Conservation (phyloP, 768 basidiomycete species). For the Fomitopsis serialis region DNA sequence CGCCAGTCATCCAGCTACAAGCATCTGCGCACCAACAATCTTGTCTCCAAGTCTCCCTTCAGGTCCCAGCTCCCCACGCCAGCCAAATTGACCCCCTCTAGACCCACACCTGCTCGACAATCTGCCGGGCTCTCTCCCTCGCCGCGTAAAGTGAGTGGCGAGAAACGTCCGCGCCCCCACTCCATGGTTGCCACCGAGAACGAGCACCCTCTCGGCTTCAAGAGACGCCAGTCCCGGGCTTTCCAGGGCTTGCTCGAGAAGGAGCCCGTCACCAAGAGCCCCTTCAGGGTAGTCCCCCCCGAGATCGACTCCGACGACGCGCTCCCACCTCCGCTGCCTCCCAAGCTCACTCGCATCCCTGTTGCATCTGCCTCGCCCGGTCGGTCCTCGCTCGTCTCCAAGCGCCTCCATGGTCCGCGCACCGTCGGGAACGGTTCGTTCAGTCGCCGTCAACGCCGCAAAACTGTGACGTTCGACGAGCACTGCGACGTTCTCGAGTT, state of each 20-base stretch:
- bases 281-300: conserved; percentile 42
- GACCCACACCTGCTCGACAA: conserved; percentile 7
- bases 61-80: conserved; percentile 59
- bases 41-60: conserved; percentile 86
- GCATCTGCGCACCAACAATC: conserved; percentile 69
- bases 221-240: conserved; percentile 69
- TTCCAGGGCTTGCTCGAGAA: conserved; percentile 70
- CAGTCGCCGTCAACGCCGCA: conserved; percentile 46
- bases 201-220: conserved; percentile 63
- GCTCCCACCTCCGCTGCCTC: conserved; percentile 21
- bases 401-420: conserved; percentile 74
- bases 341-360: conserved; percentile 9
- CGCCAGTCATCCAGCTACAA: conserved; percentile 75
- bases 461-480: conserved; percentile 78
- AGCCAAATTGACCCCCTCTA: conserved; percentile 15
- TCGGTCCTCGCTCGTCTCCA: conserved; percentile 25
- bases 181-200: conserved; percentile 73
- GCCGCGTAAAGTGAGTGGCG: conserved; percentile 61
- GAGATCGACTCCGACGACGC: conserved; percentile 7
- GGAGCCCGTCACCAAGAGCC: conserved; percentile 80
- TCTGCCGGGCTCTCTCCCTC: conserved; percentile 26
- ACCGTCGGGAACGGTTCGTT: conserved; percentile 29
- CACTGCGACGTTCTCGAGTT: conserved; percentile 81
- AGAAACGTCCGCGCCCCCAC: conserved; percentile 69
- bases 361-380: conserved; percentile 22